A percentile compares a stretch with the other conserved stretches of the same genome.
phyloP scores from a whole-genome alignment of 2,329 filamentous ascomycete genomes.

The Tolypocladium ovalisporum region DNA sequence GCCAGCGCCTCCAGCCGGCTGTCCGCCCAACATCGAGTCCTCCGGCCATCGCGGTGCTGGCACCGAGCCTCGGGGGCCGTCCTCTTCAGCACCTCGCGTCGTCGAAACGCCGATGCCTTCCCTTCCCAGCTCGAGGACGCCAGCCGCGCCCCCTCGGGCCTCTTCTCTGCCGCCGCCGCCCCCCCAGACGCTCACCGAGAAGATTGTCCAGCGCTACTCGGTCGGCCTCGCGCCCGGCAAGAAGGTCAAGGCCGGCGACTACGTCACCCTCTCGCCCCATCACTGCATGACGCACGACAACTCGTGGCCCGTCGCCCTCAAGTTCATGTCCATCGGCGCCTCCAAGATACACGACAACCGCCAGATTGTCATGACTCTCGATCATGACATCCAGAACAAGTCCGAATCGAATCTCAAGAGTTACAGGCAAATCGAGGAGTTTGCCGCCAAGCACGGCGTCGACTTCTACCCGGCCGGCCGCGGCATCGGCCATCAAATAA shows the following conservation, averaged over 20 bases:
- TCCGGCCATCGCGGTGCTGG: not conserved
- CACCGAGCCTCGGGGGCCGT: not conserved
- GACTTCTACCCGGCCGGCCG: not conserved
- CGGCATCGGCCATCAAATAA: not conserved
- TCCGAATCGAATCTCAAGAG: not conserved
- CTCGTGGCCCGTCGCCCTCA: not conserved
- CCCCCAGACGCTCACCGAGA: constrained; percentile 80
- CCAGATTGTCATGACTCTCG: not conserved
- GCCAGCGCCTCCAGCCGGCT: not conserved
- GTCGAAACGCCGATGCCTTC: constrained; percentile 35
- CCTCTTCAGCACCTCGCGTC: constrained; percentile 20
- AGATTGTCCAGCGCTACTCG: constrained; percentile 77
- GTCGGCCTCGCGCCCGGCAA: constrained; percentile 48
- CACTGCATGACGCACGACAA: not conserved
- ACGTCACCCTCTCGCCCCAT: not conserved
- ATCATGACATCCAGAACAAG: not conserved
- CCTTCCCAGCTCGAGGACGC: constrained; percentile 51
- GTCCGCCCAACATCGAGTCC: not conserved
- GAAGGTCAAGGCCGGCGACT: not conserved
- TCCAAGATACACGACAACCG: not conserved
- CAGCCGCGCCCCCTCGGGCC: constrained; percentile 34
- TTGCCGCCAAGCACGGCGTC: not conserved
- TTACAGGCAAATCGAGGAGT: not conserved
- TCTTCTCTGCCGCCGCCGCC: constrained; percentile 42
- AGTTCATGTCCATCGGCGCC: not conserved